These are phyloP conservation scores for Hordeum pubiflorum DNA, from an alignment of 202 grass and related monocot species.

Conservation along the genomic window DNA sequence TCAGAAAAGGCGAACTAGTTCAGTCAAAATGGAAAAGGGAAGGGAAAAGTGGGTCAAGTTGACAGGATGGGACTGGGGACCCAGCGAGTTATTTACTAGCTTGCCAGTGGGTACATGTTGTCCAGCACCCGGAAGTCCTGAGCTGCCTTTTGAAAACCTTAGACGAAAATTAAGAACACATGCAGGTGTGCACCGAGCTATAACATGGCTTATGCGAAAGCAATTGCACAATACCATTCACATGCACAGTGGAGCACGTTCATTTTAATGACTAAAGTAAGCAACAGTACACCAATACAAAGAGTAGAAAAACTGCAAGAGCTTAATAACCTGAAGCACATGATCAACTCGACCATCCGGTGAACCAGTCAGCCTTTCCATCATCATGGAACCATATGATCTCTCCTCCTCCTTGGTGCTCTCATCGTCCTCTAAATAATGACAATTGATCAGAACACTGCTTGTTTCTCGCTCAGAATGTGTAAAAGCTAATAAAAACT, in stretches of 20 bases:
- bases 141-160: not conserved
- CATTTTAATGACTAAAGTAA: not conserved
- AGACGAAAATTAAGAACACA: not conserved
- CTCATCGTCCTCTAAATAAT: constrained; percentile 37
- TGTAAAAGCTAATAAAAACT: not conserved
- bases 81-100: not conserved
- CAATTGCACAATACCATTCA: not conserved
- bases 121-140: not conserved
- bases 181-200: not conserved
- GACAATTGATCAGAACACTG: not conserved
- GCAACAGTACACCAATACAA: not conserved
- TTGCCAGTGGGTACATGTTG: not conserved
- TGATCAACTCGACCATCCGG: constrained; percentile 81
- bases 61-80: not conserved
- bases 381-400: constrained; percentile 91
- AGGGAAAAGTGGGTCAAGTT: not conserved
- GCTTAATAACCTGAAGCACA: constrained; percentile 71
- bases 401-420: constrained; percentile 45
- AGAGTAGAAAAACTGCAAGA: constrained; percentile 14
- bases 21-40: not conserved
- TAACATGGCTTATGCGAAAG: not conserved
- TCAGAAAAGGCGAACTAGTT: not conserved
- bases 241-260: not conserved
- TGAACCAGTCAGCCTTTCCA: constrained; percentile 80
- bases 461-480: not conserved